Percentiles rank a stretch among this genome's conserved stretches.
phyloP scores from a whole-genome alignment of 140 eudicot genomes.

The Oenanthe javanica region DNA sequence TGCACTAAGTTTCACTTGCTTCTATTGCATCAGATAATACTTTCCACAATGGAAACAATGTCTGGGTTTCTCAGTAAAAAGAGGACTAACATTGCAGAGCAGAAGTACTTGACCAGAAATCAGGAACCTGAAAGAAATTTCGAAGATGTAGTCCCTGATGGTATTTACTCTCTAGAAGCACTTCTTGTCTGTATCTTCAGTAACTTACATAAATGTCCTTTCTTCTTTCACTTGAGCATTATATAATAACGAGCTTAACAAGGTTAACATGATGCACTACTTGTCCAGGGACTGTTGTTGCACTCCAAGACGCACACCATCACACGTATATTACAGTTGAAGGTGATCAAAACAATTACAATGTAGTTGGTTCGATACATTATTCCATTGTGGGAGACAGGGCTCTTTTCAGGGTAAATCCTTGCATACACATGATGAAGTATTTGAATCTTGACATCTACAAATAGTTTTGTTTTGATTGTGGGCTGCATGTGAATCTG shows the following conservation, averaged over 20 bases:
- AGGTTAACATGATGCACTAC: conserved; percentile 21
- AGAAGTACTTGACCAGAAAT: conserved; percentile 30
- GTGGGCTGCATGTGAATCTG: not conserved
- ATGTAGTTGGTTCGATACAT: conserved; percentile 68
- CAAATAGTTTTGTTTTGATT: not conserved
- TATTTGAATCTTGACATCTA: not conserved
- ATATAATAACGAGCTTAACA: not conserved
- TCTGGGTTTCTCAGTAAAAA: conserved; percentile 40
- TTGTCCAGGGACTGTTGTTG: conserved; percentile 61
- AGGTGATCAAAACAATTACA: conserved; percentile 45
- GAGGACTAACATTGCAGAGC: conserved; percentile 23
- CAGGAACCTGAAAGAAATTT: conserved; percentile 51
- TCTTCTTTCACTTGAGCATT: not conserved
- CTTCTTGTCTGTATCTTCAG: conserved; percentile 16
- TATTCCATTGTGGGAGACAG: conserved; percentile 67
- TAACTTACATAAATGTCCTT: conserved; percentile 6
- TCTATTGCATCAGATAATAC: conserved; percentile 59
- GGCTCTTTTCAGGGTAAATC: conserved; percentile 84
- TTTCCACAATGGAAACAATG: conserved; percentile 51
- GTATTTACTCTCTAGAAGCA: conserved; percentile 24
- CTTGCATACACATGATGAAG: not conserved
- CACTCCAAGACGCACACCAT: conserved; percentile 78
- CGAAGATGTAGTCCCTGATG: conserved; percentile 64
- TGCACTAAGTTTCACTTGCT: conserved; percentile 15
- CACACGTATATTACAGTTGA: conserved; percentile 78